Evolutionary conservation across 345 rosid genomes (phyloP), one percentile per base, ranked within the genome.

Genomic region (Populus davidiana): DNA sequence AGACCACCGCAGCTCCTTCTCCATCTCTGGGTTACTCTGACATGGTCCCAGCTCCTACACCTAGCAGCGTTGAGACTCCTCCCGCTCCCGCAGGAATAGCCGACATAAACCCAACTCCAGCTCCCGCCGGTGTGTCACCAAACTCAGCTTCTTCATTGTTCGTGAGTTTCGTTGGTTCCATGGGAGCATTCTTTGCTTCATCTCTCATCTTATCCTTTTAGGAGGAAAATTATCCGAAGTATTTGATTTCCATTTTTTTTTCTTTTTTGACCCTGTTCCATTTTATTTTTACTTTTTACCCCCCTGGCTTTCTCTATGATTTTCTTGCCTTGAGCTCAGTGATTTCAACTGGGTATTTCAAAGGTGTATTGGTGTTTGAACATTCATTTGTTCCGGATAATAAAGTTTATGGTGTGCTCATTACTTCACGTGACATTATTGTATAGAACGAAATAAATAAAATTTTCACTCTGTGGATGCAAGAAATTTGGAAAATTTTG

Each of bases 121-220:
- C 94, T 78, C 91, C 97, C 0, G 17, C 76, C 10, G 70, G 73
- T 3, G 72, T 69, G 47, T 81, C 86, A 1, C 75, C 80, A 12
- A 91, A 39, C 66, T 85, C 89, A 43, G 90, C 91, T 62, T 79
- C 89, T 56, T 78, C 86, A 3, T 65, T 77, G 23, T 44, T 81
- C 62, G 69, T 76, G 44, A 72, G 86, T 69, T 73, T 82, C 52
- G 4, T 47, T 11, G 81, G 81, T 80, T 81, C 79, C 2, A 67
- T 85, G 39, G 87, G 86, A 81, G 90, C 90, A 67, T 81, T 90
- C 75, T 70, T 86, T 33, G 89, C 89, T 84, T 88, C 91, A 38
- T 82, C 88, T 82, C 78, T 90, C 8, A 67, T 87, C 78, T 47
- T 79, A 75, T 81, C 75, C 52, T 82, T 84, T 62, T 79, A 71